Evolutionary conservation across 1,139 yeast genomes (phyloP).

Genomic region (Arxiozyma telluris): DNA sequence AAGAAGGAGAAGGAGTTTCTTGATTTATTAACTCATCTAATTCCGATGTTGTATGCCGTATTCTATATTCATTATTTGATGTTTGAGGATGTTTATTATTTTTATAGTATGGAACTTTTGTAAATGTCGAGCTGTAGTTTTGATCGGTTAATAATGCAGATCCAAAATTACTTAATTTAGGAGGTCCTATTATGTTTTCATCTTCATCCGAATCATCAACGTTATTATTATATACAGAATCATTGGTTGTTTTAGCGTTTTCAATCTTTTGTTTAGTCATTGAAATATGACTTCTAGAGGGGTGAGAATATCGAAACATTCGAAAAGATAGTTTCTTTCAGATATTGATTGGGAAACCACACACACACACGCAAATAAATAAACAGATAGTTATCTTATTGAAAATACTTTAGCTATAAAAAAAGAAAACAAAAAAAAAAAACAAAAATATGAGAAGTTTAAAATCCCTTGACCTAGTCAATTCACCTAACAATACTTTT

Average conservation of each 20-base stretch:
- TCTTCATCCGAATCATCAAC: conserved; percentile 17
- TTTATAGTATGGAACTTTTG: conserved; percentile 6
- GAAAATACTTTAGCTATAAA: background rate
- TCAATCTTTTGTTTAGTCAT: background rate
- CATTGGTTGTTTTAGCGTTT: background rate
- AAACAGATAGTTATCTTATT: background rate
- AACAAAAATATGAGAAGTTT: no score
- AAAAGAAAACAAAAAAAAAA: no score
- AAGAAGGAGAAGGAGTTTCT: conserved; percentile 1
- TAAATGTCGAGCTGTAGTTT: conserved; percentile 5
- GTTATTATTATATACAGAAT: background rate
- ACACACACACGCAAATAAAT: background rate
- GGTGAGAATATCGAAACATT: conserved; percentile 11
- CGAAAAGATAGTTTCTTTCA: background rate
- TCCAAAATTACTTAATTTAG: conserved; percentile 27
- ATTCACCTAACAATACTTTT: background rate
- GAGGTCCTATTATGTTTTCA: conserved; percentile 23
- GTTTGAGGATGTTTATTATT: conserved; percentile 5
- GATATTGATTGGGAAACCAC: background rate
- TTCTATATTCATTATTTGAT: background rate
- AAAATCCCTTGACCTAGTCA: background rate
- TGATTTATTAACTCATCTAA: background rate
- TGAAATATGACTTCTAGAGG: conserved; percentile 4
- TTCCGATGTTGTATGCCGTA: background rate
- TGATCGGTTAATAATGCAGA: conserved; percentile 22